Conservation (phyloP, 352 stramenopile genomes). For the Globisporangium irregulare region DNA sequence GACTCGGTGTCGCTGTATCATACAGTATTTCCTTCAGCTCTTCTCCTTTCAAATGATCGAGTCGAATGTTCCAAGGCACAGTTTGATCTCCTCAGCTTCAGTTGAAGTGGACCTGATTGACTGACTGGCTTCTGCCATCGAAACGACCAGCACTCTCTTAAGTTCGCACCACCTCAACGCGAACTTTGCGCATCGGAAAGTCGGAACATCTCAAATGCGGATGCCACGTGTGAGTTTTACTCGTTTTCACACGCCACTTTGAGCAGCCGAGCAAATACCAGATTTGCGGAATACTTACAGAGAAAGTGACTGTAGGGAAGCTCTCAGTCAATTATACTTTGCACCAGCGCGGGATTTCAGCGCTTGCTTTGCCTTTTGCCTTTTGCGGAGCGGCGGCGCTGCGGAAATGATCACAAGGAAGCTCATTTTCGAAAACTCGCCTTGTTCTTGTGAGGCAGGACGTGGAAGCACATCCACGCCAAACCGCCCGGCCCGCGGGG, state of each 20-base stretch:
- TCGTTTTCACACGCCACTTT: neutral
- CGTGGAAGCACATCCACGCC: neutral
- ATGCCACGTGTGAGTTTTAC: constrained; percentile 15
- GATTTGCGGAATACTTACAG: neutral
- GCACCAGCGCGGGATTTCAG: constrained; percentile 6
- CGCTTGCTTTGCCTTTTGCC: neutral
- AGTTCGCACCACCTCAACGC: neutral
- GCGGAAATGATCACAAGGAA: constrained; percentile 7
- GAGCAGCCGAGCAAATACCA: neutral
- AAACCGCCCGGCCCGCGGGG: too few species aligned
- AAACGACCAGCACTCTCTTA: neutral
- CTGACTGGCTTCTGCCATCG: neutral
- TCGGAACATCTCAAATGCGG: constrained; percentile 9
- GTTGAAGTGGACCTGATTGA: neutral
- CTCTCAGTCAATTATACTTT: neutral
- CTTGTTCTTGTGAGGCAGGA: neutral
- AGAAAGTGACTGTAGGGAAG: neutral
- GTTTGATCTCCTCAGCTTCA: neutral
- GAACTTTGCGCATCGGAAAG: neutral
- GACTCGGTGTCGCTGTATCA: too few species aligned
- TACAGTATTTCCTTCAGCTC: too few species aligned
- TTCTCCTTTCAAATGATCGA: too few species aligned
- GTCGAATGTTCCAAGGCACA: too few species aligned
- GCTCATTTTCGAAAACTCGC: constrained; percentile 21
- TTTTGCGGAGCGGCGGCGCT: neutral